Evolutionary conservation across 2,329 filamentous ascomycete genomes (phyloP).

Genomic region (Colletotrichum orchidophilum): DNA sequence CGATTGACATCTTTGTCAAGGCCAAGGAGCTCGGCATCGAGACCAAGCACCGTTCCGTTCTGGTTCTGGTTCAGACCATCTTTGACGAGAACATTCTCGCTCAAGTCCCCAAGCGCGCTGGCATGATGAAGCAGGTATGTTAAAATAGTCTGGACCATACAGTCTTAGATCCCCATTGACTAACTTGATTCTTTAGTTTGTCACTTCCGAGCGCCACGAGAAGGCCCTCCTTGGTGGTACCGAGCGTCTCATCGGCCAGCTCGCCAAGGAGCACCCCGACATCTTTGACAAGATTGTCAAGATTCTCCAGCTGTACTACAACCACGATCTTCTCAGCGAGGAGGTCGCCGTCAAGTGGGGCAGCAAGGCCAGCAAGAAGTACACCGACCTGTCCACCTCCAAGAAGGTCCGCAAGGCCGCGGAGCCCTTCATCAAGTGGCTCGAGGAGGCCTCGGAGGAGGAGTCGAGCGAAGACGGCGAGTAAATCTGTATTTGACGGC

Average conservation of each 20-base stretch:
- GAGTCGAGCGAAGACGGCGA: conserved; percentile 72
- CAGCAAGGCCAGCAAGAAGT: conserved; percentile 97
- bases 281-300: conserved; percentile 81
- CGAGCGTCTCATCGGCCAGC: conserved; percentile 83
- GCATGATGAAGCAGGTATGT: conserved; percentile 86
- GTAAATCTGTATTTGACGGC: conserved; percentile 5
- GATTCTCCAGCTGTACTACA: conserved; percentile 89
- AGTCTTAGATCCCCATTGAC: conserved; percentile 18
- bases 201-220: conserved; percentile 91
- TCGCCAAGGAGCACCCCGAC: conserved; percentile 80
- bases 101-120: conserved; percentile 85
- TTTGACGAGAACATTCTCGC: conserved; percentile 91
- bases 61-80: conserved; percentile 91
- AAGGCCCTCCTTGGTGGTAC: conserved; percentile 95
- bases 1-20: conserved; percentile 94
- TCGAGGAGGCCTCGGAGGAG: conserved; percentile 84
- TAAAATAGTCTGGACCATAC: background rate
- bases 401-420: conserved; percentile 71
- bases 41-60: conserved; percentile 89
- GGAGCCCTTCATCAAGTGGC: conserved; percentile 94
- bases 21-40: conserved; percentile 96
- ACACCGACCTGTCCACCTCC: conserved; percentile 56
- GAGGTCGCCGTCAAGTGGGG: conserved; percentile 93
- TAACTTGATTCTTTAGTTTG: conserved; percentile 63
- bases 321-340: conserved; percentile 88